Conservation (phyloP, 2,329 filamentous ascomycete genomes). For the Talaromyces sp. region DNA sequence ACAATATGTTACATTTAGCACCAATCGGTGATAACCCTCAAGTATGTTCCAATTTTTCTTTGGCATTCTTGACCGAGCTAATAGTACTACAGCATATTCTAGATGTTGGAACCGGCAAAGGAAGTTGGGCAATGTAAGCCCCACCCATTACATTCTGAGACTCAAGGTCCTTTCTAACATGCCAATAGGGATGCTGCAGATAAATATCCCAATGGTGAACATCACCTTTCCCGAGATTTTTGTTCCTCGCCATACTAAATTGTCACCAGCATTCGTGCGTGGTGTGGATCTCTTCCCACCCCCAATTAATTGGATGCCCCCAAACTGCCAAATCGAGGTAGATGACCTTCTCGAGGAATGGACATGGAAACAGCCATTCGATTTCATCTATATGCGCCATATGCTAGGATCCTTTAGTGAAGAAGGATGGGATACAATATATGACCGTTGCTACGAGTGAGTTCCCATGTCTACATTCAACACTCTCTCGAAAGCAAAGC, state of each 20-base stretch:
- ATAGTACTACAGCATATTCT: conserved; percentile 10
- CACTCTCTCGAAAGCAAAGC: background rate
- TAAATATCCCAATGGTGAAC: conserved; percentile 19
- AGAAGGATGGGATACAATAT: conserved; percentile 17
- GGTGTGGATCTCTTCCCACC: conserved; percentile 31
- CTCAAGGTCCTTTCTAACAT: background rate
- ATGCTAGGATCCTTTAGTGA: conserved; percentile 17
- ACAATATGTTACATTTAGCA: too few relatives aligned
- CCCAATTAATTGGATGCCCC: conserved; percentile 27
- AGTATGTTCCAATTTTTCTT: background rate
- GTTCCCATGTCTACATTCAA: background rate
- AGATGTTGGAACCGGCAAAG: conserved; percentile 19
- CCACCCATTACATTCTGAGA: background rate
- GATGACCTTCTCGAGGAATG: conserved; percentile 28
- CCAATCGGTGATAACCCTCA: background rate
- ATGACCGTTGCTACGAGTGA: conserved; percentile 21
- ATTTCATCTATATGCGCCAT: conserved; percentile 29
- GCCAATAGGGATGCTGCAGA: conserved; percentile 19
- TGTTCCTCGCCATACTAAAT: background rate
- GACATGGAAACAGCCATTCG: conserved; percentile 27
- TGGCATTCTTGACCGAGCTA: background rate
- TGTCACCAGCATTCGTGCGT: conserved; percentile 14
- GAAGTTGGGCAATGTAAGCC: conserved; percentile 21
- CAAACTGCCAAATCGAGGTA: conserved; percentile 32
- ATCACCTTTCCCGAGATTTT: background rate